Evolutionary conservation across 257 asterid species (phyloP), one percentile per base, ranked within the genome.

Genomic region (Solanum chaucha): DNA sequence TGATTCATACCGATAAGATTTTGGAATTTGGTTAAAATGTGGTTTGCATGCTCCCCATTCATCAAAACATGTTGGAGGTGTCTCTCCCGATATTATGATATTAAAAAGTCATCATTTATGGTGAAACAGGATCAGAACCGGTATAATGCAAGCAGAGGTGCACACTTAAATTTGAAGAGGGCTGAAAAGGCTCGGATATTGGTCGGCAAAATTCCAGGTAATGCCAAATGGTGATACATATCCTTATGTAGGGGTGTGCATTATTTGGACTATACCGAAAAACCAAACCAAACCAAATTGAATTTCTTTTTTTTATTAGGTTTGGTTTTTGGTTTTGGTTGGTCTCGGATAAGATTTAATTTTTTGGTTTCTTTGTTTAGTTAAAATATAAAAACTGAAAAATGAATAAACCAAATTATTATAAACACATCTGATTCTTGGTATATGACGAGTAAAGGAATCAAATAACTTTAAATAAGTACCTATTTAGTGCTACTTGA

Each of bases 131-230:
- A 94, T 20, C 92, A 94, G 34, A 94, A 93, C 90, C 88, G 96
- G 89, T 94, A 94, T 40, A 94, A 90, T 89, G 95, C 95, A 26
- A 93, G 95, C 91, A 91, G 96, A 89, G 98, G 97, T 75, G 95
- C 98, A 10, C 96, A 94, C 83, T 87, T 94, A 89, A 94, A 93
- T 89, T 91, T 94, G 88, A 94, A 94, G 92, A 92, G 98, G 84
- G 98, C 97, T 32, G 98, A 94, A 87, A 93, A 92, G 90, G 98
- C 97, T 61, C 88, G 98, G 83, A 40, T 93, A 46, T 72, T 92
- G 88, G 95, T 93, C 87, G 89, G 90, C 75, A 94, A 93, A 88
- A 90, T 94, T 87, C 95, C 98, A 84, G 96, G 98, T 94, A 89
- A 36, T 34, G 59, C 64, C 24, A 48, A 48, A 22, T 34, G 38